phyloP scores from a whole-genome alignment of 805 yeast species.

The Ogataea trehalophila region DNA sequence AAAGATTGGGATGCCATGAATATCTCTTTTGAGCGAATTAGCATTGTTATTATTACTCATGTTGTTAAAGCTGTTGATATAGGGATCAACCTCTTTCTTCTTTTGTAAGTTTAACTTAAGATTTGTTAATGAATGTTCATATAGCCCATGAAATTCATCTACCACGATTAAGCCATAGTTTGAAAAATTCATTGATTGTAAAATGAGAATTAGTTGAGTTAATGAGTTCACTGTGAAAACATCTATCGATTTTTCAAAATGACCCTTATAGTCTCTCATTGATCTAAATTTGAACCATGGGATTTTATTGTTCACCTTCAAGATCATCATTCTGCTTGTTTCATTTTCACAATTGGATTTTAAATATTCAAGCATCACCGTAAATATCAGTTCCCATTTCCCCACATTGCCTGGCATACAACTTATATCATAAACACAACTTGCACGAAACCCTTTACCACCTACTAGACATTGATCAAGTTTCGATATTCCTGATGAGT shows the following conservation, averaged over 20 bases:
- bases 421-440: conserved; percentile 26
- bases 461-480: conserved; percentile 18
- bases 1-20: conserved; percentile 14
- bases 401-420: conserved; percentile 25
- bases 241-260: conserved; percentile 10
- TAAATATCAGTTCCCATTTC: conserved; percentile 24
- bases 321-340: conserved; percentile 5
- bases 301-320: conserved; percentile 14
- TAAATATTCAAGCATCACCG: conserved; percentile 7
- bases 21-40: conserved; percentile 15
- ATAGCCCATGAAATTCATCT: conserved; percentile 26
- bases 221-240: conserved; percentile 13
- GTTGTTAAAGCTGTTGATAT: background rate
- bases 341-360: background rate
- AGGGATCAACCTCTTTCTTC: background rate
- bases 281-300: conserved; percentile 25
- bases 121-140: conserved; percentile 12
- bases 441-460: conserved; percentile 17
- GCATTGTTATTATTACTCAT: background rate
- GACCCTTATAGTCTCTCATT: background rate
- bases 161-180: conserved; percentile 21
- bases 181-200: conserved; percentile 15
- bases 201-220: conserved; percentile 17
- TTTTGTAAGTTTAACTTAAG: conserved; percentile 2
- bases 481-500: conserved; percentile 17